Evolutionary conservation across 1,284 basidiomycete genomes (phyloP).

Genomic region (Phylloboletellus chloephorus): DNA sequence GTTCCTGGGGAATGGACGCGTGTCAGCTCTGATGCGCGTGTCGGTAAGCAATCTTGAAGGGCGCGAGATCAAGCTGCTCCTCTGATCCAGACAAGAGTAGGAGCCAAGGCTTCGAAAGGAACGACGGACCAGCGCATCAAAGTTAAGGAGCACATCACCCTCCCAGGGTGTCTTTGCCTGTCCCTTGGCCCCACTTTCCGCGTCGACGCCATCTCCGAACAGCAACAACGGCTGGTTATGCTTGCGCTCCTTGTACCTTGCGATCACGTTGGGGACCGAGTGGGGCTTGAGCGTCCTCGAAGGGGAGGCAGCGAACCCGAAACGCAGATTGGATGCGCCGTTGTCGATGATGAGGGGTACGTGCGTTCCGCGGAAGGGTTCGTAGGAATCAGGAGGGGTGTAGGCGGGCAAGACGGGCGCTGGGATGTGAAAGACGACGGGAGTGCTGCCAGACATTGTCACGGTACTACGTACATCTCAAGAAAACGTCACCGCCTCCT

Average conservation of each 20-base stretch:
- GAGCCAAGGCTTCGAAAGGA: neutral
- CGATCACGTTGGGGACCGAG: slow-evolving; percentile 64
- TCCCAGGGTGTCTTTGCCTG: slow-evolving; percentile 84
- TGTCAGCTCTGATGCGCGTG: slow-evolving; percentile 2
- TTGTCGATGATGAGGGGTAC: slow-evolving; percentile 90
- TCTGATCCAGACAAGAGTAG: neutral
- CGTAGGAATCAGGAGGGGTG: slow-evolving; percentile 36
- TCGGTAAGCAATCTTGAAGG: neutral
- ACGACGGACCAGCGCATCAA: slow-evolving; percentile 79
- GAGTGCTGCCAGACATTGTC: slow-evolving; percentile 13
- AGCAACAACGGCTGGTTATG: slow-evolving; percentile 74
- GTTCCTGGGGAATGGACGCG: slow-evolving; percentile 59
- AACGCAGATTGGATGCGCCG: slow-evolving; percentile 82
- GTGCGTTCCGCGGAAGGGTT: slow-evolving; percentile 37
- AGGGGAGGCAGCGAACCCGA: slow-evolving; percentile 69
- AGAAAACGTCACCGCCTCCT: slow-evolving; percentile 24
- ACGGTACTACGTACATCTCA: too few relatives aligned
- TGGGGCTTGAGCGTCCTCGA: slow-evolving; percentile 38
- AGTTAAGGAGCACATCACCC: slow-evolving; percentile 84
- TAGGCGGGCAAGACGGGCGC: slow-evolving; percentile 17
- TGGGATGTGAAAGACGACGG: slow-evolving; percentile 21
- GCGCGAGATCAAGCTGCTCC: neutral
- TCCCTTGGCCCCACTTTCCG: slow-evolving; percentile 75
- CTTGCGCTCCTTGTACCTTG: slow-evolving; percentile 86
- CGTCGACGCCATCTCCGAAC: slow-evolving; percentile 81